These are phyloP conservation scores for Pseudohyphozyma bogoriensis DNA, from an alignment of 768 basidiomycete species.

Conservation along the genomic window DNA sequence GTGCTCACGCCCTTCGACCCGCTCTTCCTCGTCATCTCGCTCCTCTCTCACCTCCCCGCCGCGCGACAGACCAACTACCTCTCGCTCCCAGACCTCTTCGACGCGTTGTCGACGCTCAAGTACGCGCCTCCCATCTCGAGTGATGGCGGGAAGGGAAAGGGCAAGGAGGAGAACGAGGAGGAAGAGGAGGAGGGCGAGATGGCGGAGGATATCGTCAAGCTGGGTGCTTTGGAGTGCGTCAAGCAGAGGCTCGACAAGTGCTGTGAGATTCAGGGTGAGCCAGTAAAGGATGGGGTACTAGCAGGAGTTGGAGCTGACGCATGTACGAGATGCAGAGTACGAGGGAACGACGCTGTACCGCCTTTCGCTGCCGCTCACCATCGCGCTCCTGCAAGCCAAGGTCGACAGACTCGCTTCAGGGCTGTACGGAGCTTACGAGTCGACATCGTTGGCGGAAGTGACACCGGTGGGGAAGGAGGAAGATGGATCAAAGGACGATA, in stretches of 20 bases:
- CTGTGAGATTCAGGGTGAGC: background rate
- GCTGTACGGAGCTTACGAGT: conserved; percentile 13
- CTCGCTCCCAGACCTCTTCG: background rate
- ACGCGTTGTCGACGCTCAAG: background rate
- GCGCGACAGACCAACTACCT: background rate
- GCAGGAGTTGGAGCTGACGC: background rate
- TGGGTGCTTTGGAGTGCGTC: background rate
- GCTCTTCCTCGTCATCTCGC: conserved; percentile 14
- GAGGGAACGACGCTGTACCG: conserved; percentile 14
- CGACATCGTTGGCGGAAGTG: conserved; percentile 10
- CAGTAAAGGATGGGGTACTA: background rate
- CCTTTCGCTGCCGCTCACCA: background rate
- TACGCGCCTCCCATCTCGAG: background rate
- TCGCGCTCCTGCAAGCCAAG: conserved; percentile 5
- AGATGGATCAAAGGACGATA: background rate
- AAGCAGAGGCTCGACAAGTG: background rate
- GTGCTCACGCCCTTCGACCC: conserved; percentile 6
- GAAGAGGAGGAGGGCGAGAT: background rate
- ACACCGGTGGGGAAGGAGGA: background rate
- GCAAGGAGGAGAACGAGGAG: background rate
- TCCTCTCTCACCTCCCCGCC: conserved; percentile 12
- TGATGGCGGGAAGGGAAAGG: background rate
- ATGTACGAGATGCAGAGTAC: background rate
- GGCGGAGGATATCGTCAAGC: conserved; percentile 6
- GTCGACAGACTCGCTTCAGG: conserved; percentile 5